Evolutionary conservation across 306 rosid genomes (phyloP).

Genomic region (Malus sieversii): DNA sequence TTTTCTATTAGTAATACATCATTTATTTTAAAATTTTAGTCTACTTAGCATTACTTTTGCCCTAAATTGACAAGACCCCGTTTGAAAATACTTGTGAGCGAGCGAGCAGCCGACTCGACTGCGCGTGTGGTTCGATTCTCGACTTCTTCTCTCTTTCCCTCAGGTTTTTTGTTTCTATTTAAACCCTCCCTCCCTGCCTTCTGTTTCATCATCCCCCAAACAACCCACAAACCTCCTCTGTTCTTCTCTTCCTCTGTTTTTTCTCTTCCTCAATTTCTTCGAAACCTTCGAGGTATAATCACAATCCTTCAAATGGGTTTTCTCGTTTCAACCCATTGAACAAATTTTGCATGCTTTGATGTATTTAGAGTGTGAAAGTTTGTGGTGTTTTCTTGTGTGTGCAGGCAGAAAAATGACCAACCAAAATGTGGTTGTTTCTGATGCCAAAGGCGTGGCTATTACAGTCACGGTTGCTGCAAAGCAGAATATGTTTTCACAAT

Average conservation of each 20-base stretch:
- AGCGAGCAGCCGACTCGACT: conserved; percentile 19
- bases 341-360: neutral
- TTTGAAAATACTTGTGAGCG: conserved; percentile 2
- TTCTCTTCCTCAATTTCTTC: neutral
- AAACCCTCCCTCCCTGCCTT: conserved; percentile 17
- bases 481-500: conserved; percentile 23
- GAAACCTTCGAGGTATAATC: neutral
- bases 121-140: conserved; percentile 20
- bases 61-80: conserved; percentile 32
- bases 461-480: neutral
- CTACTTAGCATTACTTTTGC: no score
- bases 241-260: neutral
- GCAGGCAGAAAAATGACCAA: conserved; percentile 48
- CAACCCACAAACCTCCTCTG: neutral
- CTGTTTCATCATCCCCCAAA: neutral
- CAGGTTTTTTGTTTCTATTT: conserved; percentile 21
- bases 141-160: neutral
- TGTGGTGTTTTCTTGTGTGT: conserved; percentile 9
- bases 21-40: no score
- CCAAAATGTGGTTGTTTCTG: conserved; percentile 49
- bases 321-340: neutral
- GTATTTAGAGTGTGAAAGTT: neutral
- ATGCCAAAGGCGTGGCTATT: conserved; percentile 34
- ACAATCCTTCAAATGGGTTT: neutral
- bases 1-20: no score